Percentiles rank a stretch among this genome's conserved stretches.
Evolutionary conservation across 345 rosid species (phyloP).

Genomic region (Salix udensis): DNA sequence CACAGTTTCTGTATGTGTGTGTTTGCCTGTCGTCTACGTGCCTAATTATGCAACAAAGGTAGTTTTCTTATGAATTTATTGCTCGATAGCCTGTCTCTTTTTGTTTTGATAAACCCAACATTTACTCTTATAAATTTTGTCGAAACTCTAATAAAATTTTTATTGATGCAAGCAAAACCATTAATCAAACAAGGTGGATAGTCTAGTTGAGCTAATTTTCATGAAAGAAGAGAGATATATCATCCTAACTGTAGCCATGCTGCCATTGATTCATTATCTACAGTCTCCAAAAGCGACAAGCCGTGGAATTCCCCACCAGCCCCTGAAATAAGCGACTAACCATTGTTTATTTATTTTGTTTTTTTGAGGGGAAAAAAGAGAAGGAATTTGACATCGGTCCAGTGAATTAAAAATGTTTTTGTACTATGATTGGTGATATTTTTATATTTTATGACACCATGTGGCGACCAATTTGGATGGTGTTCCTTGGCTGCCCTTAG

Average conservation of each 20-base stretch:
- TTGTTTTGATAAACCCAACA: conserved; percentile 8
- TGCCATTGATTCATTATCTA: background rate
- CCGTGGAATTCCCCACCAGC: conserved; percentile 33
- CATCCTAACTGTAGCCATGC: background rate
- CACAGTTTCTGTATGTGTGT: conserved; percentile 40
- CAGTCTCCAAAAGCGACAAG: conserved; percentile 26
- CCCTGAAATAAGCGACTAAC: conserved; percentile 27
- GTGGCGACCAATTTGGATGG: conserved; percentile 44
- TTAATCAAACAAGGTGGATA: no score
- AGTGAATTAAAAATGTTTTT: background rate
- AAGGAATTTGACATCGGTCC: background rate
- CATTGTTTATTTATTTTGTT: background rate
- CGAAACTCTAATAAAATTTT: no score
- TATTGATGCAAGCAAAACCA: no score
- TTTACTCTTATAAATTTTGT: background rate
- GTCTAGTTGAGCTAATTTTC: no score
- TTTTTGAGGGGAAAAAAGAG: no score
- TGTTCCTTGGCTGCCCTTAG: conserved; percentile 33
- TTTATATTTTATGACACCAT: conserved; percentile 22
- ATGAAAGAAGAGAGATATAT: no score
- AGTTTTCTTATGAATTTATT: conserved; percentile 41
- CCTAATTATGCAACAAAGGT: conserved; percentile 25
- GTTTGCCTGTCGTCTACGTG: conserved; percentile 44
- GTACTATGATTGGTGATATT: conserved; percentile 19
- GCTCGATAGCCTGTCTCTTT: conserved; percentile 49